phyloP scores from a whole-genome alignment of 2,329 filamentous ascomycete genomes.

The Dothideomycetes sp. region DNA sequence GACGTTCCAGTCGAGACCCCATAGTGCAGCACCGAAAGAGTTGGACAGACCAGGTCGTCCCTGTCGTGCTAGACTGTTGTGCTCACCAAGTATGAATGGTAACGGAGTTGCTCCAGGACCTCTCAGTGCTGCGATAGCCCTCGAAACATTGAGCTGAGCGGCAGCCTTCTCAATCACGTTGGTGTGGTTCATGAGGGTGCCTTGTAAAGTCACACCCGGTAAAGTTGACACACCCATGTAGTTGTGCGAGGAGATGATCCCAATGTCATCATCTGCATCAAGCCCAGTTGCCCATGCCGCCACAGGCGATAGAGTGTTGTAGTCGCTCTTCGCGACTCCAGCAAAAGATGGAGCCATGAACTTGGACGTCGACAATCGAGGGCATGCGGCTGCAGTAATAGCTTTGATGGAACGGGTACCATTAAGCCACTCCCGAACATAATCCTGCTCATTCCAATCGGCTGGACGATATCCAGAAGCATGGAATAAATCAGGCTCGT shows the following conservation, averaged over 20 bases:
- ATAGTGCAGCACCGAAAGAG: constrained; percentile 56
- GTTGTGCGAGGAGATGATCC: constrained; percentile 49
- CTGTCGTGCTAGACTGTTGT: constrained; percentile 55
- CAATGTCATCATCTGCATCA: constrained; percentile 41
- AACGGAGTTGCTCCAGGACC: constrained; percentile 25
- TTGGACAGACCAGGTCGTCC: constrained; percentile 54
- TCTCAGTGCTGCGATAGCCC: constrained; percentile 31
- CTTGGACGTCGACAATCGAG: constrained; percentile 40
- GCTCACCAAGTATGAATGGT: constrained; percentile 51
- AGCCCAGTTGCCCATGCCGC: constrained; percentile 47
- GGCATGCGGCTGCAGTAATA: constrained; percentile 41
- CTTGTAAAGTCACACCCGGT: constrained; percentile 53
- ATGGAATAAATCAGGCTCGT: constrained; percentile 54
- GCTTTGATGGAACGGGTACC: constrained; percentile 43
- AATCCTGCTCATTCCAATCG: constrained; percentile 46
- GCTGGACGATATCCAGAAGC: constrained; percentile 44
- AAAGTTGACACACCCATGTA: constrained; percentile 53
- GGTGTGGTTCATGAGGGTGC: constrained; percentile 56
- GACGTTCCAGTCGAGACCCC: constrained; percentile 55
- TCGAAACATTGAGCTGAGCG: constrained; percentile 41
- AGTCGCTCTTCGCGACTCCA: constrained; percentile 34
- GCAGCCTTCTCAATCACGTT: constrained; percentile 41
- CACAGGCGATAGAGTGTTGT: constrained; percentile 36
- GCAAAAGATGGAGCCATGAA: constrained; percentile 53
- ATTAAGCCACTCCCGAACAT: constrained; percentile 50